phyloP scores from a whole-genome alignment of 1,284 basidiomycete genomes.

The Pulveroboletus sp. region DNA sequence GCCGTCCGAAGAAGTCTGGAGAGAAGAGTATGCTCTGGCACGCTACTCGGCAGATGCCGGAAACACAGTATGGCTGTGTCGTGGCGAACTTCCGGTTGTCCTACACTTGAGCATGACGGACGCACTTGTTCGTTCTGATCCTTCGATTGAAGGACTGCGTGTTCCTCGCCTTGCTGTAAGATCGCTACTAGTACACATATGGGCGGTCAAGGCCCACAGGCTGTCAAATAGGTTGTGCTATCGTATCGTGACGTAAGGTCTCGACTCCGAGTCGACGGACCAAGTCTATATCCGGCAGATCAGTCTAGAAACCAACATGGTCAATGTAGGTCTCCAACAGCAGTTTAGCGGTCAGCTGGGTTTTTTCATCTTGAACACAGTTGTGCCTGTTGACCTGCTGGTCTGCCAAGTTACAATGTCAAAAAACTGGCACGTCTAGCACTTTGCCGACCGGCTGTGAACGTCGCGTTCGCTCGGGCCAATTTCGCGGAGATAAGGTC shows the following conservation, averaged over 20 bases:
- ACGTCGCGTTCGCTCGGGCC: background rate
- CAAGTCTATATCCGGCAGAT: background rate
- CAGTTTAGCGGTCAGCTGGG: background rate
- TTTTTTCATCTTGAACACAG: background rate
- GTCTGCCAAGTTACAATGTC: background rate
- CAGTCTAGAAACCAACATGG: background rate
- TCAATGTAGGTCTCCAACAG: background rate
- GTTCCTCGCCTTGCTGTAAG: too few relatives aligned
- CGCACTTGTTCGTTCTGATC: too few relatives aligned
- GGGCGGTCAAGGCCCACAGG: background rate
- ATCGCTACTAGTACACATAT: too few relatives aligned
- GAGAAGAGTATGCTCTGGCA: too few relatives aligned
- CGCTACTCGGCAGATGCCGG: too few relatives aligned
- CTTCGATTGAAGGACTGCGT: too few relatives aligned
- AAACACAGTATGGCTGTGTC: too few relatives aligned
- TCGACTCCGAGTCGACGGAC: background rate
- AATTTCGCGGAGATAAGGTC: constrained; percentile 30
- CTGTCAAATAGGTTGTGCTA: background rate
- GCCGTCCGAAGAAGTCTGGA: background rate
- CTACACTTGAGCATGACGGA: too few relatives aligned
- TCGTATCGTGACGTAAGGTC: too few relatives aligned
- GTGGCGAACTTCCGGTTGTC: too few relatives aligned
- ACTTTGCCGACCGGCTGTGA: constrained; percentile 15
- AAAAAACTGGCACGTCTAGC: background rate
- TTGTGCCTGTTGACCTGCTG: background rate